Conservation (phyloP, 768 basidiomycete species). For the Mycena capillaripes region DNA sequence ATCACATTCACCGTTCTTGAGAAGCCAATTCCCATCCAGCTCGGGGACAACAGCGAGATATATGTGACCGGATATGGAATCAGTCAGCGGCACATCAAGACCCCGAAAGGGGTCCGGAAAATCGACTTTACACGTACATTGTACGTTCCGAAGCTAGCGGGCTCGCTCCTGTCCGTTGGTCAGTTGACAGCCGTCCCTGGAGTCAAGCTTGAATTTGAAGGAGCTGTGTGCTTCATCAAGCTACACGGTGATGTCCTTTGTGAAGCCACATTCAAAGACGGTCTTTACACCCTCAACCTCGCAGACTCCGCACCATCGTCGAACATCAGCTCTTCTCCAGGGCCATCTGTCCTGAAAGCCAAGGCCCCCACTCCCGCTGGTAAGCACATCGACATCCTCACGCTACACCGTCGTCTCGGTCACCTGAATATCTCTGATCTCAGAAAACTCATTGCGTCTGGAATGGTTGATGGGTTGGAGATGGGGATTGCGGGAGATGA, state of each 20-base stretch:
- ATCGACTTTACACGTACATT: slow-evolving; percentile 1
- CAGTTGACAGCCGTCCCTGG: neutral
- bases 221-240: neutral
- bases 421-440: slow-evolving; percentile 10
- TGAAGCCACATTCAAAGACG: neutral
- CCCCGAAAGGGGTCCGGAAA: neutral
- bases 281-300: slow-evolving; percentile 6
- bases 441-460: neutral
- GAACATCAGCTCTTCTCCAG: neutral
- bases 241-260: neutral
- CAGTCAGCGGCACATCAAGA: neutral
- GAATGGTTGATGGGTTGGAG: slow-evolving; percentile 10
- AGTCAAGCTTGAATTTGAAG: slow-evolving; percentile 14
- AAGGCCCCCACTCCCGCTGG: slow-evolving; percentile 7
- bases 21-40: slow-evolving; percentile 4
- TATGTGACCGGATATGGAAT: neutral
- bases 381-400: slow-evolving; percentile 21
- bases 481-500: neutral
- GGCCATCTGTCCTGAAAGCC: slow-evolving; percentile 3
- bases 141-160: neutral
- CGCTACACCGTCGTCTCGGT: slow-evolving; percentile 4
- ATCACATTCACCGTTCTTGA: too few species aligned
- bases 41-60: slow-evolving; percentile 8
- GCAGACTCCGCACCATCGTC: neutral
- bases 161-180: too few species aligned